Conservation (phyloP, 208 protist species). For the Leishmania turanica region DNA sequence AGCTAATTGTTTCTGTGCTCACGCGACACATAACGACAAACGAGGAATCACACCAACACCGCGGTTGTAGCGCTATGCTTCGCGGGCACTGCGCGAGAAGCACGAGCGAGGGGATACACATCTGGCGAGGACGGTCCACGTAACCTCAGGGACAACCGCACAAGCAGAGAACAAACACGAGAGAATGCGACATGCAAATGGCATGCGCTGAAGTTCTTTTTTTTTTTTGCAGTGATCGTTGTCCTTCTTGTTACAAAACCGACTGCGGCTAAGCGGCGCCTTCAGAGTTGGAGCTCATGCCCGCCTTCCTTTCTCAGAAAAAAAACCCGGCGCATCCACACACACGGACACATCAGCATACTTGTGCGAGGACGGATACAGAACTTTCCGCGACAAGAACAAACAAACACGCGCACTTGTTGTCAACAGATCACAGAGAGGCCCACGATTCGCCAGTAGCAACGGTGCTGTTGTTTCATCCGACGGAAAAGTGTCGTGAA, state of each 20-base stretch:
- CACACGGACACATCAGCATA: background rate
- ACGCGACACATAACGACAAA: background rate
- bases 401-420: background rate
- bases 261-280: background rate
- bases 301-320: background rate
- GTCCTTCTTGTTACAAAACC: background rate
- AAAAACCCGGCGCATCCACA: background rate
- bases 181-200: background rate
- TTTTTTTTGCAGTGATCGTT: background rate
- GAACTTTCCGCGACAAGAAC: background rate
- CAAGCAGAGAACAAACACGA: background rate
- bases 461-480: background rate
- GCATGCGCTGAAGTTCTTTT: background rate
- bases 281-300: background rate
- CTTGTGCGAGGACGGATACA: background rate
- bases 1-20: background rate
- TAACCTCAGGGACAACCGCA: background rate
- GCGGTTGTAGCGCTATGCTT: background rate
- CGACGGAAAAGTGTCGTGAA: background rate
- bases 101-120: background rate
- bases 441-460: background rate
- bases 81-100: background rate
- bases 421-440: background rate
- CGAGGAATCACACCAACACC: background rate
- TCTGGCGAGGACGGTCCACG: background rate